Base-by-base conservation (phyloP, 2,329 filamentous ascomycete genomes). In the Diplocarpon rosae region DNA sequence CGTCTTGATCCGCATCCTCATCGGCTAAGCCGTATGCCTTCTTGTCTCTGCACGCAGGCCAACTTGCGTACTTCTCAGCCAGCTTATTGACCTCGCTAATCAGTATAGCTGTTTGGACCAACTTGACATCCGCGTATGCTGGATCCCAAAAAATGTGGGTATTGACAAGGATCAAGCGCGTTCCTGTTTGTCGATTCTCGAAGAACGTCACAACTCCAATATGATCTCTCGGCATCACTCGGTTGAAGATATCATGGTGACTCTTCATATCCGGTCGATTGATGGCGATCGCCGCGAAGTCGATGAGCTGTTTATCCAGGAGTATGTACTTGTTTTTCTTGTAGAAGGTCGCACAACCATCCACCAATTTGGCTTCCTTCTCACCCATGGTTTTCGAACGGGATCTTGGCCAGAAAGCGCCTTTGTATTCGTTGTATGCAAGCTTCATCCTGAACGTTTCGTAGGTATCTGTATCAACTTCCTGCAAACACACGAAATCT, bases 211-310 rank as follows among this genome's bases (percentile, higher is more conserved):
- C 78, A 38, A 95, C 83, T 13, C 85, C 92, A 63, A 98, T 95
- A 62, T 96, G 90, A 70, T 98, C 92, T 66, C 92, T 87, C 49
- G 90, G 89, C 92, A 95, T 96, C 49, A 98, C 84, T 24, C 92
- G 84, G 63, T 98, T 98, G 73, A 95, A 96, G 46, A 96, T 90
- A 59, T 98, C 92, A 61, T 94, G 86, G 59, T 94, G 87, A 45
- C 89, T 86, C 68, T 96, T 96, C 78, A 95, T 95, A 62, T 96
- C 92, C 2, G 89, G 86, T 53, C 92, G 75, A 61, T 93, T 92
- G 65, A 98, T 95, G 53, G 90, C 90, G 45, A 87, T 85, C 47
- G 86, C 83, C 31, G 85, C 82, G 62, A 95, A 95, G 64, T 95
- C 88, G 58, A 98, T 83, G 51, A 95, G 70, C 60, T 94, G 85